Evolutionary conservation across 1,139 yeast species (phyloP), one percentile per base, ranked within the genome.

Genomic region (Hyphopichia wangnamkhiaoensis): DNA sequence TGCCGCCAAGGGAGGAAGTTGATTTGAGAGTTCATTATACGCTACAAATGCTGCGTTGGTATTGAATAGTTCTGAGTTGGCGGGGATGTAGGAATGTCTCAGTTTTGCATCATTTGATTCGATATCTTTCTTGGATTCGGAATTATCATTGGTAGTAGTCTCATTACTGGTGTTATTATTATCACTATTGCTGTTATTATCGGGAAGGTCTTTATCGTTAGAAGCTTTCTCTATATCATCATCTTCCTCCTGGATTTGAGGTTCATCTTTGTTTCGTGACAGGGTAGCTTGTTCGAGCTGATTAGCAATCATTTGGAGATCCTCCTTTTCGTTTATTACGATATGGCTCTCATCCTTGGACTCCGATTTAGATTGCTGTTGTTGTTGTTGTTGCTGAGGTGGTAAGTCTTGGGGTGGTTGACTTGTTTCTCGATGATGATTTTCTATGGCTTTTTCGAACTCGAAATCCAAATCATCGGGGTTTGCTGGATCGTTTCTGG

Each of bases 11-110:
- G 72, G 63, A 1, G 74, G 72, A 34, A 63, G 48, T 40, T 67
- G 75, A 41, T 65, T 61, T 2, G 74, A 61, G 19, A 71, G 55
- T 16, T 72, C 72, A 34, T 65, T 65, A 44, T 72, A 72, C 1
- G 76, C 74, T 1, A 71, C 74, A 35, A 67, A 61, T 1, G 77
- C 77, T 9, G 66, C 52, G 40, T 62, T 66, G 9, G 76, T 63
- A 37, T 69, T 71, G 27, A 71, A 54, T 17, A 72, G 58, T 49
- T 71, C 78, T 0, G 75, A 68, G 47, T 71, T 60, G 1, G 73
- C 71, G 1, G 74, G 74, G 2, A 68, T 64, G 12, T 52, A 30
- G 6, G 37, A 21, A 18, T 34, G 50, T 37, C 34, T 34, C 13
- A 27, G 24, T 15, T 21, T 26, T 10, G 24, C 19, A 29, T 15